A percentile compares a stretch with the other conserved stretches of the same genome.
Conservation (phyloP, 345 rosid species). For the Zanthoxylum bungeanum region DNA sequence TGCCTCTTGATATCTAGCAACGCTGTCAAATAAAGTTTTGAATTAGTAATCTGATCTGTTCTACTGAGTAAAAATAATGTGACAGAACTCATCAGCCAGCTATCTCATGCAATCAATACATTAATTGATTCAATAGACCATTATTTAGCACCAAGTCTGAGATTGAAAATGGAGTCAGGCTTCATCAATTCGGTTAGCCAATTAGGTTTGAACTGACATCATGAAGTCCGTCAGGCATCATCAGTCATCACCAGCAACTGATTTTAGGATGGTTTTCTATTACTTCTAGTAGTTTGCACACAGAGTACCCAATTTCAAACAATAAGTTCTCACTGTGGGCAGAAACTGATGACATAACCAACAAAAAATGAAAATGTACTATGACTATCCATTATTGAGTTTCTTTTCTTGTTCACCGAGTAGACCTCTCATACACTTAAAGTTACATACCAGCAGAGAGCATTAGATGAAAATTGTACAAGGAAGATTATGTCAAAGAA, state of each 20-base stretch:
- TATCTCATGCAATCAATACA: slow-evolving; percentile 9
- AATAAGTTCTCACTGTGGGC: background rate
- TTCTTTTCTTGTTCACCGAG: background rate
- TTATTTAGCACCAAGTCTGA: slow-evolving; percentile 4
- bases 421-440: background rate
- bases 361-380: background rate
- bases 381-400: background rate
- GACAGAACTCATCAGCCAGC: slow-evolving; percentile 17
- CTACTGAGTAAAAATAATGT: slow-evolving; percentile 7
- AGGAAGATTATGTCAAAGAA: background rate
- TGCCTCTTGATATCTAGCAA: slow-evolving; percentile 96
- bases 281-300: background rate
- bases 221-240: background rate
- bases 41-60: slow-evolving; percentile 19
- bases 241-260: background rate
- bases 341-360: background rate
- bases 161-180: background rate
- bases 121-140: background rate
- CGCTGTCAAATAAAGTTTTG: slow-evolving; percentile 53
- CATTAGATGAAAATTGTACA: background rate
- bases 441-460: background rate
- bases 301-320: background rate
- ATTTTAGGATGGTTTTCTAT: background rate
- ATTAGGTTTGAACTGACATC: background rate
- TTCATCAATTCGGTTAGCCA: background rate